Base-by-base conservation (phyloP, 1,139 yeast genomes). In the Hansenula lynferdii region DNA sequence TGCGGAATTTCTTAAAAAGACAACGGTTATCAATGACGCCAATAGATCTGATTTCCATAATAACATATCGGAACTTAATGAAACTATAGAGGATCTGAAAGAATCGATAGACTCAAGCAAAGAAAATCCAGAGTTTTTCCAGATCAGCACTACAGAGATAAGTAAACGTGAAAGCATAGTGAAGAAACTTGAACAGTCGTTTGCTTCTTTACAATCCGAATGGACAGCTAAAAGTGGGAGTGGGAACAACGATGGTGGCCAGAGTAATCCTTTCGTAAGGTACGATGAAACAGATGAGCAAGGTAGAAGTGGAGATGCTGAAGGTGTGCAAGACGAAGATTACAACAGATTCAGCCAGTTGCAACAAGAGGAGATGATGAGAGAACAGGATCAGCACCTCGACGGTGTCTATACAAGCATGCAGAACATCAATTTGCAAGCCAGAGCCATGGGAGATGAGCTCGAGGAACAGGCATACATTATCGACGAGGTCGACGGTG, bases 351-450 rank as follows among this genome's bases (percentile, higher is more conserved):
- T 44, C 42, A 56, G 57, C 37, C 70, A 70, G 38, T 70, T 75
- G 37, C 81, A 85, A 53, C 85, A 85, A 49, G 94, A 86, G 52
- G 85, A 87, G 51, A 65, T 83, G 56, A 67, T 90, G 17, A 75
- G 75, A 37, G 87, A 86, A 49, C 98, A 92, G 59, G 97, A 92
- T 57, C 61, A 72, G 15, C 90, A 90, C 39, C 66, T 92, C 33
- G 96, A 89, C 53, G 77, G 80, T 19, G 89, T 92, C 28, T 90
- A 85, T 52, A 72, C 72, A 27, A 85, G 97, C 0, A 94, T 92
- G 76, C 79, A 78, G 42, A 84, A 76, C 36, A 70, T 92, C 47
- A 85, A 92, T 48, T 77, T 80, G 51, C 98, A 92, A 64, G 97
- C 97, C 0, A 68, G 82, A 38, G 72, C 82, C 36, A 90, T 92